Evolutionary conservation across 192 early-diverging fungal species (phyloP), one percentile per base, ranked within the genome.

Genomic region (Umbelopsis sp.): DNA sequence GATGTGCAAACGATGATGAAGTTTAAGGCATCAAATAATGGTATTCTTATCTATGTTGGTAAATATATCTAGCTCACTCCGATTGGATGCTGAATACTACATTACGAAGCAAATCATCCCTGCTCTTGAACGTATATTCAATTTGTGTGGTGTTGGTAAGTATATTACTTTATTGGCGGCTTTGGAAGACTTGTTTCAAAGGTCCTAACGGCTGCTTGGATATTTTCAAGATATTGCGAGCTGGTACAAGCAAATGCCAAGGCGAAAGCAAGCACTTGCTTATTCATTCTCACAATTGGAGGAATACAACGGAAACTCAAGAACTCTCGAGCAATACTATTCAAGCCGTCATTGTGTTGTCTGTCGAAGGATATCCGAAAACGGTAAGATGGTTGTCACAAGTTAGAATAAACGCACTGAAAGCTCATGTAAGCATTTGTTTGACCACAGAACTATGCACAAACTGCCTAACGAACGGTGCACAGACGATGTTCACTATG

Each of bases 31-130:
- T 36, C 9, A 22, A 41, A 21, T 50, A 20, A 41, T 11, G 8
- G 8, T 14, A 2, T 49, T 22, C 45, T 69, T 16, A 47, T 4
- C 29, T 8, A 16, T 11, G 21, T 22, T n/a, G 59, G 0, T 29
- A n/a, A n/a, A n/a, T n/a, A n/a, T n/a, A n/a, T 70, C 20, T 22
- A 80, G 79, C 8, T 49, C 74, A 16, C 78, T 95, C 25, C 81
- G 87, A 20, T 75, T 95, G 16, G 85, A 98, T 75, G 89, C 85
- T 8, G 84, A 84, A 34, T 97, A 96, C 71, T 98, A 98, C 72
- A 91, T 98, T 52, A 79, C 81, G 2, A 93, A 93, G 76, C 93
- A 95, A 82, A 86, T 95, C 11, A 88, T 94, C 31, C 94, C 94
- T 4, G 86, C 93, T 1, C 79, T 98, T 12, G 79, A 88, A 44